Base-by-base conservation (phyloP, 306 rosid species). In the Medicago truncatula region DNA sequence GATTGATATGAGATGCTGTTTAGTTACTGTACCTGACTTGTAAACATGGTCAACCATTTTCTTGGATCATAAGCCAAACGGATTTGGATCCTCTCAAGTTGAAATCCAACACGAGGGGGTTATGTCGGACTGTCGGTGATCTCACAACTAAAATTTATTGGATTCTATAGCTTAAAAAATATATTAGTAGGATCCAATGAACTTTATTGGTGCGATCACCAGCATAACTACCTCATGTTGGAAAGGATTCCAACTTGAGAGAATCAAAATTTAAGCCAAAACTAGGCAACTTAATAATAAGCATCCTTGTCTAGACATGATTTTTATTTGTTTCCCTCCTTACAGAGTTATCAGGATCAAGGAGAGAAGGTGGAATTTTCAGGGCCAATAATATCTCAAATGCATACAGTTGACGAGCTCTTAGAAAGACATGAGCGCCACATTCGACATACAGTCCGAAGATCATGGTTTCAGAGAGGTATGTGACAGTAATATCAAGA, bases 391-490 rank as follows among this genome's bases (percentile, higher is more conserved):
- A 77, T 92, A 75, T 90, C 96, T 79, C 98, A 92, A 84, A 84
- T 94, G 76, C 86, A 90, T 78, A 83, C 88, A 70, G 93, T 96
- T 38, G 99, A 96, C 25, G 99, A 96, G 85, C 92, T 96, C 34
- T 87, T 96, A 75, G 97, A 90, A 69, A 85, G 96, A 77, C 97
- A 92, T 0, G 99, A 96, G 80, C 95, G 93, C 20, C 99, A 90
- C 49, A 92, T 96, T 28, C 89, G 98, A 66, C 86, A 75, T 40
- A 88, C 86, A 1, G 87, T 86, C 20, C 81, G 93, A 70, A 90
- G 86, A 84, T 85, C 99, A 61, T 96, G 99, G 99, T 92, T 96
- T 72, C 91, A 96, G 76, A 90, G 74, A 92, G 99, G 99, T 92
- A 89, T 39, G 85, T 63, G 31, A 58, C 54, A 75, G 17, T 21